Base-by-base conservation (phyloP, 805 yeast species). In the Hanseniaspora occidentalis region DNA sequence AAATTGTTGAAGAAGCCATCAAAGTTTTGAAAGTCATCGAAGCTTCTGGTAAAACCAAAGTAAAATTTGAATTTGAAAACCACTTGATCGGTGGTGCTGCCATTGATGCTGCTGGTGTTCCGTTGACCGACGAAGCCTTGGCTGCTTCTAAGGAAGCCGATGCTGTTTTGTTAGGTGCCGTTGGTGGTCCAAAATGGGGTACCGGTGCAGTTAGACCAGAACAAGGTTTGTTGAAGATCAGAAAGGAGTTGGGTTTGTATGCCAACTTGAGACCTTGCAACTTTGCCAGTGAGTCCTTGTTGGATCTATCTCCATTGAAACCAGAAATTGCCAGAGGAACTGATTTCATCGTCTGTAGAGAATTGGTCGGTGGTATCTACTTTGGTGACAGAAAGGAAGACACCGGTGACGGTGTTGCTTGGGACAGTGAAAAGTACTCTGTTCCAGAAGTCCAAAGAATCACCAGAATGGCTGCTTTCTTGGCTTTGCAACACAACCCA, bases 121-220 rank as follows among this genome's bases (percentile, higher is more conserved):
- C 98, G 44, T 69, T 92, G 48, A 82, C 96, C 13, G 94, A 82
- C 45, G 89, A 71, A 43, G 73, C 96, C 3, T 69, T 92, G 37
- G 82, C 66, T 36, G 86, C 95, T 8, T 73, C 96, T 27, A 86
- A 84, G 63, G 65, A 66, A 35, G 80, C 97, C 1, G 94, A 89
- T 58, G 98, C 97, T 20, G 95, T 92, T n/a, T 67, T 92, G 49
- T 70, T 92, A 43, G 98, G 98, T 50, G 96, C 98, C 7, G 98
- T 92, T 25, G 98, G 98, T 47, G 98, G 98, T 25, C 98, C 98
- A 46, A 92, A 92, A 66, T 92, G 98, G 98, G 97, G 97, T 27
- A 84, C 96, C 21, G 96, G 96, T 38, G 57, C 71, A 10, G 97
- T 89, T 36, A 79, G 98, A 67, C 98, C 98, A 39, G 98, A 92